These are phyloP conservation scores for Agaricus blazei DNA, from an alignment of 768 basidiomycete species.

Conservation along the genomic window DNA sequence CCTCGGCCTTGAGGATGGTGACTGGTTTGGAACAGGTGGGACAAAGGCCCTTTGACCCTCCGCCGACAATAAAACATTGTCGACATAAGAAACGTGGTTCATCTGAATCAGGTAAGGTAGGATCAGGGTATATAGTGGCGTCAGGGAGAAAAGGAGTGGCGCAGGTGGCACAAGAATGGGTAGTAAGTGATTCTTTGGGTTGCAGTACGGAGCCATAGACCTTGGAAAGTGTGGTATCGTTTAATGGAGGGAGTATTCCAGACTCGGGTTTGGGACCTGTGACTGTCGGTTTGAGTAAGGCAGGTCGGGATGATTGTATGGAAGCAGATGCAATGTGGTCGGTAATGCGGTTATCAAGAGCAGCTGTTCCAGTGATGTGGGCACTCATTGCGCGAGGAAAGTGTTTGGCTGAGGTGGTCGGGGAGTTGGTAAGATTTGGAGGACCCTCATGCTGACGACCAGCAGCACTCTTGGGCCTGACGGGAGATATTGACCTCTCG, in stretches of 20 bases:
- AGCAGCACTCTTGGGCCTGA: conserved; percentile 19
- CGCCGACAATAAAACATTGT: conserved; percentile 63
- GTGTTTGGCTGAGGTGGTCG: conserved; percentile 33
- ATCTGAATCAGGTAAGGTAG: conserved; percentile 28
- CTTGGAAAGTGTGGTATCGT: conserved; percentile 64
- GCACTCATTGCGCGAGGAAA: conserved; percentile 43
- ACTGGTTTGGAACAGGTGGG: conserved; percentile 65
- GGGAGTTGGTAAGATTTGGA: conserved; percentile 9
- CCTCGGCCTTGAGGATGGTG: conserved; percentile 69
- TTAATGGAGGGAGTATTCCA: conserved; percentile 56
- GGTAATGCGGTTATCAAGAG: conserved; percentile 44
- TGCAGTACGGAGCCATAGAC: conserved; percentile 84
- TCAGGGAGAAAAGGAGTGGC: conserved; percentile 66
- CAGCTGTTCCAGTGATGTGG: conserved; percentile 21
- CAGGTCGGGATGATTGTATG: conserved; percentile 36
- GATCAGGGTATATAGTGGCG: conserved; percentile 83
- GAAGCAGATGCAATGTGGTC: conserved; percentile 55
- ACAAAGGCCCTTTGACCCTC: conserved; percentile 76
- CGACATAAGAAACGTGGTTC: conserved; percentile 66
- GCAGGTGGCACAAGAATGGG: conserved; percentile 68
- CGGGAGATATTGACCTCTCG: conserved; percentile 40
- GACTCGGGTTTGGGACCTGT: conserved; percentile 49
- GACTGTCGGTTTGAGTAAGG: conserved; percentile 49
- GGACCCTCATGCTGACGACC: conserved; percentile 13
- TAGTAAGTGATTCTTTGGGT: conserved; percentile 65